Conservation (phyloP, 306 rosid species). For the Neltuma alba region DNA sequence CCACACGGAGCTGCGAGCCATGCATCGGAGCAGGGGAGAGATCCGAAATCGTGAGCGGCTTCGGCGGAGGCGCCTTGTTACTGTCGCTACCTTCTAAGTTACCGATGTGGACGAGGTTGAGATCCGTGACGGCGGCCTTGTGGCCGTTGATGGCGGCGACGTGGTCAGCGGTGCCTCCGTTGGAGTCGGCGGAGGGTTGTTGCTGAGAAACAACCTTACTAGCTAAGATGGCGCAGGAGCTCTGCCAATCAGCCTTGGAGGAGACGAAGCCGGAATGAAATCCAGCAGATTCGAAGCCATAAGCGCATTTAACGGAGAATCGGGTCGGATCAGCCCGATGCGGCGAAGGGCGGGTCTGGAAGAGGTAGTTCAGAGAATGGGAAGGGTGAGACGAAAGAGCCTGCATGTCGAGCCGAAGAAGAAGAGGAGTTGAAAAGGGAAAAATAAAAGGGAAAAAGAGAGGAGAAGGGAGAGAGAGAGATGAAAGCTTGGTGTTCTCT, state of each 20-base stretch:
- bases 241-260: constrained; percentile 79
- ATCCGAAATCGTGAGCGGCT: constrained; percentile 79
- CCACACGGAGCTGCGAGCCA: constrained; percentile 89
- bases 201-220: constrained; percentile 68
- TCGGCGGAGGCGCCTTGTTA: constrained; percentile 44
- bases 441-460: background rate
- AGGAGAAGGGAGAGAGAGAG: background rate
- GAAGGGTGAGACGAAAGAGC: constrained; percentile 49
- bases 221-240: constrained; percentile 79
- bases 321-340: constrained; percentile 42
- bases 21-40: constrained; percentile 94
- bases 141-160: constrained; percentile 70
- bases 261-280: constrained; percentile 52
- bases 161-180: constrained; percentile 34
- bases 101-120: constrained; percentile 65
- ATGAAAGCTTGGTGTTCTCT: constrained; percentile 75
- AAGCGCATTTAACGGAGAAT: constrained; percentile 46
- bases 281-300: constrained; percentile 52
- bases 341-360: constrained; percentile 2
- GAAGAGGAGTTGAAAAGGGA: background rate
- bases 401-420: constrained; percentile 47
- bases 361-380: constrained; percentile 29
- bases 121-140: constrained; percentile 52
- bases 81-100: constrained; percentile 1
- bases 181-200: constrained; percentile 41